Evolutionary conservation across 2,329 filamentous ascomycete genomes (phyloP), one percentile per base, ranked within the genome.

Genomic region (Colletotrichum spinosum): DNA sequence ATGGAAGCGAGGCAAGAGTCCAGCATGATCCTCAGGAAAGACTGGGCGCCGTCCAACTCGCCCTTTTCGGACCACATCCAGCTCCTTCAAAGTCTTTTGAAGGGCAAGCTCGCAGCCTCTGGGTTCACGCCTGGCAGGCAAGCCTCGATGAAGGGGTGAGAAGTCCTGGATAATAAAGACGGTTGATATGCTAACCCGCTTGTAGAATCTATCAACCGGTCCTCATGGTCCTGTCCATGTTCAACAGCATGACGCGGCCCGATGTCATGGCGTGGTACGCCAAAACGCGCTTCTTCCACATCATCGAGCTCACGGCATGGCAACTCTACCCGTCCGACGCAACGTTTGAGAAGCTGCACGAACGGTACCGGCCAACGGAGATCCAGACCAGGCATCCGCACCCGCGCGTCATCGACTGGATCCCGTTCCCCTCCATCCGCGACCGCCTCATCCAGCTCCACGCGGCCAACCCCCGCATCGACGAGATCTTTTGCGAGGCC

Each of bases 221-320:
- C 0, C 58, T 71, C 3, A 75, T 74, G 70, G 72, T 76, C 1
- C 59, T 77, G 1, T 71, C 75, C 17, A 71, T 77, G 67, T 77
- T 77, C 64, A 77, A 77, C 60, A 76, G 74, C 67, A 71, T 77
- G 54, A 76, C 74, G 0, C 68, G 75, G 0, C 75, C 76, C 4
- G 76, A 76, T 45, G 74, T 75, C 38, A 77, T 78, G 69, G 70
- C 73, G 1, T 76, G 73, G 73, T 77, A 78, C 6, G 85, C 80
- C 9, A 84, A 76, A 34, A 78, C 74, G 2, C 70, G 74, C 6
- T 76, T 76, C 65, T 76, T 66, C 51, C 74, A 76, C 60, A 76
- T 76, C 41, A 72, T 76, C 41, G 74, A 76, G 51, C 71, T 76
- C 49, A 76, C 73, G 3, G 74, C 74, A 3, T 76, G 74, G 74